Evolutionary conservation across 2,329 filamentous ascomycete species (phyloP).

Genomic region (Colletotrichum sp.): DNA sequence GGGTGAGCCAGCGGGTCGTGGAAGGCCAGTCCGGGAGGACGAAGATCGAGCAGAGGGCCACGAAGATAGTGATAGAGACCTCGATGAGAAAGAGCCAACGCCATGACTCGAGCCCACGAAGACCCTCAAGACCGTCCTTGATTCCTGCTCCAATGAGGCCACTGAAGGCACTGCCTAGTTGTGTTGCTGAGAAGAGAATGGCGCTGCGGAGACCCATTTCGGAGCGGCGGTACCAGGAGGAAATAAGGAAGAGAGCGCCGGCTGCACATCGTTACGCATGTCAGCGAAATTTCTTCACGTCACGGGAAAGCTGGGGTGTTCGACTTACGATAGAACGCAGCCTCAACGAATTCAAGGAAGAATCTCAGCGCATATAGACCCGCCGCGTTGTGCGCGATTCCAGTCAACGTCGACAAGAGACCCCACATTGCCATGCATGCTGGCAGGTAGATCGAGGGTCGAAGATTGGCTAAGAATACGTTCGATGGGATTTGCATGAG

Average conservation of each 20-base stretch:
- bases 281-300: background rate
- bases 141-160: constrained; percentile 31
- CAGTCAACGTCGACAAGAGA: background rate
- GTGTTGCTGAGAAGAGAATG: constrained; percentile 33
- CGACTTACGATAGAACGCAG: background rate
- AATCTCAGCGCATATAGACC: constrained; percentile 71
- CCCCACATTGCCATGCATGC: constrained; percentile 38
- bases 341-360: constrained; percentile 64
- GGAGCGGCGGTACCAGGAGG: constrained; percentile 45
- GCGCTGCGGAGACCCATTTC: constrained; percentile 50
- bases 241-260: constrained; percentile 49
- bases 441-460: constrained; percentile 35
- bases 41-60: constrained; percentile 31
- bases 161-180: constrained; percentile 33
- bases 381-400: background rate
- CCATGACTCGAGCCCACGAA: constrained; percentile 50
- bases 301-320: background rate
- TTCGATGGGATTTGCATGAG: constrained; percentile 34
- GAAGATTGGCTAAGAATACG: constrained; percentile 30
- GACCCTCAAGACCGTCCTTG: constrained; percentile 44
- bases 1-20: background rate
- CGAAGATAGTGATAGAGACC: constrained; percentile 41
- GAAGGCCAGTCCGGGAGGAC: background rate
- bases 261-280: constrained; percentile 33
- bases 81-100: constrained; percentile 55